Base-by-base conservation (phyloP, 805 yeast genomes). In the Brettanomyces sp. region DNA sequence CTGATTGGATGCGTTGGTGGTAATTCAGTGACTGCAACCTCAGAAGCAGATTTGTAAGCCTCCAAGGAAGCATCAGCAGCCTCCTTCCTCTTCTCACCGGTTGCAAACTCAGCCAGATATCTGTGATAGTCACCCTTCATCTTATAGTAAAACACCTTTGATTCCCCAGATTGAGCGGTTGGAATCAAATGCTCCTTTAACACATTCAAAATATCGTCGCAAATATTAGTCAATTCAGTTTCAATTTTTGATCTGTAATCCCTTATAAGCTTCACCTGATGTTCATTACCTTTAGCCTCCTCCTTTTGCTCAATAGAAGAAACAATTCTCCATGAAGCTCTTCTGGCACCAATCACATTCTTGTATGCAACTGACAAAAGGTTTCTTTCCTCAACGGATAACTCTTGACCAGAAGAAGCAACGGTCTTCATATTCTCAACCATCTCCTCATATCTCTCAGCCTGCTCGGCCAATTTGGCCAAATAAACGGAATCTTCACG, bases 41-140 rank as follows among this genome's bases (percentile, higher is more conserved):
- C 97, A 49, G 96, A 83, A 45, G 99, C 99, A 56, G 95, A 67
- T 72, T 86, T 85, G 78, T 91, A 91, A 52, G 96, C 91, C 69
- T 88, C 95, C 64, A 89, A 79, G 36, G 98, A 91, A 55, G 83
- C 77, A 60, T 85, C 89, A 44, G 98, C 93, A 53, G 96, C 95
- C 55, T 77, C 88, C 67, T 89, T 87, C 67, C 96, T 86, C 71
- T 83, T 85, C 57, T 89, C 97, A 54, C 86, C 80, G 59, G 81
- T 77, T 52, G 97, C 91, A 64, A 91, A 93, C 75, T 91, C 99
- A 52, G 97, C 97, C 72, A 91, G 79, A 72, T 91, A 91, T 77
- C 99, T 95, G 77, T 90, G 95, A 77, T 91, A 91, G 70, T 91
- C 99, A 77, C 98, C 99, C 76, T 91, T 91, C 98, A 91, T 91